Evolutionary conservation across 768 basidiomycete species (phyloP).

Genomic region (Tephrocybe sp.): DNA sequence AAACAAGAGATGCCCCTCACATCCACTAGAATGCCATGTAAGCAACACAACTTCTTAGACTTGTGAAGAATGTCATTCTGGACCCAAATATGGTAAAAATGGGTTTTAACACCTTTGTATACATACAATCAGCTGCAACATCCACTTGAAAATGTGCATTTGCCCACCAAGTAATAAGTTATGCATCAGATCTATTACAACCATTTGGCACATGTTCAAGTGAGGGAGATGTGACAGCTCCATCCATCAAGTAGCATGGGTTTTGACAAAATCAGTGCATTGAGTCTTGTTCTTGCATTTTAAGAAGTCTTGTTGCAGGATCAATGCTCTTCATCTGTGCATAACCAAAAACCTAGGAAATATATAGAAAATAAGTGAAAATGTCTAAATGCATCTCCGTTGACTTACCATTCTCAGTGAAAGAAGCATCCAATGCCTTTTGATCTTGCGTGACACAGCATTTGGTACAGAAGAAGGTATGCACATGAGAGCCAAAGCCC

Average conservation of each 20-base stretch:
- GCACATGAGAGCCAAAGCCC: constrained; percentile 20
- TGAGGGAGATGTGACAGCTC: constrained; percentile 28
- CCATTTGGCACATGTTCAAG: constrained; percentile 25
- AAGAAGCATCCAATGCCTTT: constrained; percentile 21
- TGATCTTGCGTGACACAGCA: constrained; percentile 31
- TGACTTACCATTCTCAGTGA: constrained; percentile 6
- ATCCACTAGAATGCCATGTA: neutral
- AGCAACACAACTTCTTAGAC: constrained; percentile 14
- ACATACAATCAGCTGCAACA: neutral
- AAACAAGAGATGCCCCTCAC: neutral
- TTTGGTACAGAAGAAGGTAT: constrained; percentile 32
- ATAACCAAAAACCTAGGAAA: too few relatives aligned
- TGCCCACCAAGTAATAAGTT: constrained; percentile 27
- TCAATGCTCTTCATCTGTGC: too few relatives aligned
- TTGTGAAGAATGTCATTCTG: constrained; percentile 21
- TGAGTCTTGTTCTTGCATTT: neutral
- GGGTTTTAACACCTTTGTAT: constrained; percentile 22
- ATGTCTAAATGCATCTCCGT: too few relatives aligned
- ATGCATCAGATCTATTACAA: constrained; percentile 33
- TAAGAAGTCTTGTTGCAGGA: neutral
- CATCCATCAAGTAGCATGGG: constrained; percentile 15
- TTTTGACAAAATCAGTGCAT: neutral
- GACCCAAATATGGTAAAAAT: constrained; percentile 29
- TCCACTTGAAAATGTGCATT: neutral
- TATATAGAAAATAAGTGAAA: too few relatives aligned